Conservation (phyloP, 345 rosid genomes). For the Triadica sebifera region DNA sequence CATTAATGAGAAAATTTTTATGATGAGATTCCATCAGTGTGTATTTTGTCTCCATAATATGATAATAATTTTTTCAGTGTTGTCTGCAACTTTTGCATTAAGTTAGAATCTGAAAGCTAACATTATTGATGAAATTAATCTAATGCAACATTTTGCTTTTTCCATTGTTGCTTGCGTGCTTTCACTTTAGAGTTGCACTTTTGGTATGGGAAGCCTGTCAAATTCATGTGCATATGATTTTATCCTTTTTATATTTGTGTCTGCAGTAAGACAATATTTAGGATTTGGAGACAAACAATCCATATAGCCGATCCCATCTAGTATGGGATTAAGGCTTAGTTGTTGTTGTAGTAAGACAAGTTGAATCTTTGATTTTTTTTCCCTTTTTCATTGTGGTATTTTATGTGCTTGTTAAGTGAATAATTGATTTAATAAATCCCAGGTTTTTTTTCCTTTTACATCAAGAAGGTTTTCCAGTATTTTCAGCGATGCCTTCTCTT, state of each 20-base stretch:
- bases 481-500: constrained; percentile 71
- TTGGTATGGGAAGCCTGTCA: background rate
- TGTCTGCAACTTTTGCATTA: background rate
- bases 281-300: background rate
- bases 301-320: no score
- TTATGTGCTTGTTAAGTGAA: background rate
- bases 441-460: background rate
- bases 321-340: no score
- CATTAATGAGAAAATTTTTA: background rate
- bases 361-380: no score
- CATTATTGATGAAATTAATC: background rate
- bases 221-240: background rate
- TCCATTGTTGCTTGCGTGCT: background rate
- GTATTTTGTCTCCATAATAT: background rate
- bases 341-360: no score
- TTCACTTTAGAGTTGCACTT: background rate
- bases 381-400: background rate
- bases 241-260: no score
- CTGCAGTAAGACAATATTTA: no score
- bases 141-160: background rate
- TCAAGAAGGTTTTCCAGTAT: constrained; percentile 10
- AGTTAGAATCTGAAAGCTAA: background rate
- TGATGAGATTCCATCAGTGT: background rate
- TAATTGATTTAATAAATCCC: background rate
- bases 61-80: background rate